Base-by-base conservation (phyloP, 768 basidiomycete genomes). In the Rhodotorula babjevae region DNA sequence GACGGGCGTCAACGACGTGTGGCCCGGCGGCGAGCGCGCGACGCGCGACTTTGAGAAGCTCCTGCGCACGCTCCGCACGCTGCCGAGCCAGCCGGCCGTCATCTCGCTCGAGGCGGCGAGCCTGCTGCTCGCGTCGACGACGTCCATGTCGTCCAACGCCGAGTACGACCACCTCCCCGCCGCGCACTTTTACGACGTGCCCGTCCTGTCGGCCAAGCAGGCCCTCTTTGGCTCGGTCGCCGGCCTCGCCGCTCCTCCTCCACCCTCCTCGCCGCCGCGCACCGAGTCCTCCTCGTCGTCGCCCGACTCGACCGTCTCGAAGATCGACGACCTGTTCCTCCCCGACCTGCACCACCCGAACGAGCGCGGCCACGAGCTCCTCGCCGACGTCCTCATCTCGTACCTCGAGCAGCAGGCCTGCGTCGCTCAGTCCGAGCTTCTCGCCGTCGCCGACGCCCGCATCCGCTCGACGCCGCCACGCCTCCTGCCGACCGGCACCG, bases 131-230 rank as follows among this genome's bases (percentile, higher is more conserved):
- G 90, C 89, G 3, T 92, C 93, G 74, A 86, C 89, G 67, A 92
- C 93, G 19, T 92, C 92, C 40, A 86, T 94, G 69, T 80, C 95
- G 73, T 85, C 86, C 16, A 92, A 93, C 7, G 90, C 93, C 2
- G 93, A 95, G 79, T 87, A 91, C 78, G 87, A 87, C 83, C 94
- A 98, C 80, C 89, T 85, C 74, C 82, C 89, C 71, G 92, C 95
- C 3, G 90, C 94, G 2, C 92, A 93, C 78, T 97, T 92, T 82
- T 97, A 98, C 83, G 95, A 98, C 79, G 87, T 95, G n/a, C 94
- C 94, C 0, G 90, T 96, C 79, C 84, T 98, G 78, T 72, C 70
- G 27, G 65, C 49, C 31, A 72, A 72, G 58, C 67, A 75, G 42
- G 60, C 71, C 23, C 68, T 75, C 33, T 72, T 75, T 31, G 74